Conservation (phyloP, 495 filamentous ascomycete genomes). For the Friedmanniomyces simplex region DNA sequence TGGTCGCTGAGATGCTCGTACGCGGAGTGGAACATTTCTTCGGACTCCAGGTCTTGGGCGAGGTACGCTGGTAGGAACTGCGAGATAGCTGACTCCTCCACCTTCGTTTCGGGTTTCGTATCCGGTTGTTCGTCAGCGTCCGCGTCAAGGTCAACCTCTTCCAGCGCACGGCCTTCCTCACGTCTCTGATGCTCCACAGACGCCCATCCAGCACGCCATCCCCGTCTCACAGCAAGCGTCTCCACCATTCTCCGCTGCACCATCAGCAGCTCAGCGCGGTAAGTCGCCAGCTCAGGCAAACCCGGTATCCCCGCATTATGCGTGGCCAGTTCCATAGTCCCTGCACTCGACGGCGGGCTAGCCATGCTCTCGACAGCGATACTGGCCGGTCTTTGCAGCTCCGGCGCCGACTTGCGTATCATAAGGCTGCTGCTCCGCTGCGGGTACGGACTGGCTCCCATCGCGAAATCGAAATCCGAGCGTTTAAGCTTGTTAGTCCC, state of each 20-base stretch:
- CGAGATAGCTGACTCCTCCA: background rate
- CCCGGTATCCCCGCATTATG: slow-evolving; percentile 13
- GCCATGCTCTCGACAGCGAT: background rate
- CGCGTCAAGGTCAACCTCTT: slow-evolving; percentile 16
- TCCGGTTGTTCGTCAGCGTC: background rate
- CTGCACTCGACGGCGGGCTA: slow-evolving; percentile 8
- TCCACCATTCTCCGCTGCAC: slow-evolving; percentile 70
- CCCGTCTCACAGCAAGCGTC: slow-evolving; percentile 56
- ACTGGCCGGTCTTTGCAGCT: slow-evolving; percentile 6
- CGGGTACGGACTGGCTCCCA: slow-evolving; percentile 13
- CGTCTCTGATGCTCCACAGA: slow-evolving; percentile 33
- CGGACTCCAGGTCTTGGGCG: slow-evolving; percentile 2
- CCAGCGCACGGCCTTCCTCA: background rate
- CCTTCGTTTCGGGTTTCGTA: background rate
- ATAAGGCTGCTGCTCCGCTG: slow-evolving; percentile 8
- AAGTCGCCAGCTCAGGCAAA: slow-evolving; percentile 49
- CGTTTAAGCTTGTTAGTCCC: background rate
- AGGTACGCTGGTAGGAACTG: background rate
- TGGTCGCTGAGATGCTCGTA: slow-evolving; percentile 34
- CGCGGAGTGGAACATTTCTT: slow-evolving; percentile 10
- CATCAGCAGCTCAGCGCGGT: slow-evolving; percentile 68
- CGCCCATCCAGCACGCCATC: slow-evolving; percentile 71
- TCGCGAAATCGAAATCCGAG: slow-evolving; percentile 7
- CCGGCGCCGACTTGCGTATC: slow-evolving; percentile 1
- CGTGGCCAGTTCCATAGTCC: background rate